These are phyloP conservation scores for Furcasterigmium sp. DNA, from an alignment of 2,329 filamentous ascomycete species.

Conservation along the genomic window DNA sequence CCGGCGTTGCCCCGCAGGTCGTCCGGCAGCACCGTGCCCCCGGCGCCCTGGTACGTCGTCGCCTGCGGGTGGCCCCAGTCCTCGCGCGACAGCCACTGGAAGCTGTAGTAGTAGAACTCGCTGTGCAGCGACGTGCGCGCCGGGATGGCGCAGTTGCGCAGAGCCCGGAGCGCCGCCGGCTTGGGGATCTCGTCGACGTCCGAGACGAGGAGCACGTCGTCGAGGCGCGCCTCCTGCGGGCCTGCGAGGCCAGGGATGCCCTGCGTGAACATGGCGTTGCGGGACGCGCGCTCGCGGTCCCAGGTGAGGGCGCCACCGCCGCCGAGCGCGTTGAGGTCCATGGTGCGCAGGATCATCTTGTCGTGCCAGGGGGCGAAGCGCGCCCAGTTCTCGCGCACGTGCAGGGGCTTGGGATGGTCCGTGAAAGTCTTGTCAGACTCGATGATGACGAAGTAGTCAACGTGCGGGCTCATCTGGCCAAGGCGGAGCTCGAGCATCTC, in stretches of 20 bases:
- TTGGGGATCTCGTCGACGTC: slow-evolving; percentile 58
- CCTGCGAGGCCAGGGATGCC: slow-evolving; percentile 44
- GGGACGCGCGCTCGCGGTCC: slow-evolving; percentile 47
- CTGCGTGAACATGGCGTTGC: slow-evolving; percentile 53
- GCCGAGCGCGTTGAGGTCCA: slow-evolving; percentile 6
- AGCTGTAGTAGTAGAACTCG: slow-evolving; percentile 53
- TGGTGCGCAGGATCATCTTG: slow-evolving; percentile 53
- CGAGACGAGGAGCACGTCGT: slow-evolving; percentile 54
- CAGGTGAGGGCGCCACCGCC: slow-evolving; percentile 25
- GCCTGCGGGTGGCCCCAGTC: slow-evolving; percentile 57
- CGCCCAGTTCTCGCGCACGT: slow-evolving; percentile 45
- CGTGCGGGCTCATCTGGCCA: slow-evolving; percentile 48
- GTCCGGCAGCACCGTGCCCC: slow-evolving; percentile 43
- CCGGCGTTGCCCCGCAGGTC: slow-evolving; percentile 38
- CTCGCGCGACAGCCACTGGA: slow-evolving; percentile 40
- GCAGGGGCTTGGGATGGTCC: slow-evolving; percentile 46
- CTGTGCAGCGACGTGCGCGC: slow-evolving; percentile 45
- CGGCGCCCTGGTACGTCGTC: slow-evolving; percentile 39
- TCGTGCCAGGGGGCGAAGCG: slow-evolving; percentile 46
- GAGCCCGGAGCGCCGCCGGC: slow-evolving; percentile 39
- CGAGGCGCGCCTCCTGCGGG: slow-evolving; percentile 31
- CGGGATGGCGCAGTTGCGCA: slow-evolving; percentile 47
- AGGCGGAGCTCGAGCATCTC: slow-evolving; percentile 63
- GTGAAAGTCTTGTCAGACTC: slow-evolving; percentile 56
- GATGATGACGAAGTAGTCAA: slow-evolving; percentile 62